Conservation (phyloP, 495 filamentous ascomycete species). For the Penicillium robsamsonii region DNA sequence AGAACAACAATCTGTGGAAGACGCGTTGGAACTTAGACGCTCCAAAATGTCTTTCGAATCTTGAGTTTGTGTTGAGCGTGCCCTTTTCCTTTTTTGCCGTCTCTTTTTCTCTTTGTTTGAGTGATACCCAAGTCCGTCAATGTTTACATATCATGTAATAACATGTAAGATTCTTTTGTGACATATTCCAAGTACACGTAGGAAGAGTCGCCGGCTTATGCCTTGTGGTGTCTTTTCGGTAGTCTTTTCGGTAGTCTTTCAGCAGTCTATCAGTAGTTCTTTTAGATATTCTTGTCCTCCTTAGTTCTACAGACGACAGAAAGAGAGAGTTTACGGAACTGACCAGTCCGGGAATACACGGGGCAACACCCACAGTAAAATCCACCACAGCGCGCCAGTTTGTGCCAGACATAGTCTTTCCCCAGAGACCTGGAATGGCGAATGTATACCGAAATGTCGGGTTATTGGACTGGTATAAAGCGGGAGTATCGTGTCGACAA, state of each 20-base stretch:
- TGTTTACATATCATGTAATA: not conserved
- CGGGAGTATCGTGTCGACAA: conserved; percentile 58
- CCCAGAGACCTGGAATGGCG: conserved; percentile 15
- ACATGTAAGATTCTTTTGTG: not conserved
- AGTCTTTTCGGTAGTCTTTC: too few relatives aligned
- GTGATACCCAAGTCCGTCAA: not conserved
- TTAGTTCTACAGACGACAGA: too few relatives aligned
- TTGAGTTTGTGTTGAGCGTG: not conserved
- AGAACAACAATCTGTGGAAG: not conserved
- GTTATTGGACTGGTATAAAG: conserved; percentile 41
- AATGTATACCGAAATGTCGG: conserved; percentile 54
- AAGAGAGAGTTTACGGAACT: conserved; percentile 49
- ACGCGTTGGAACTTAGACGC: not conserved
- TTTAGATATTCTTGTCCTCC: too few relatives aligned
- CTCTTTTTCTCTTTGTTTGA: not conserved
- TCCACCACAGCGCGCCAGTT: conserved; percentile 67
- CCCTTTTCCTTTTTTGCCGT: too few relatives aligned
- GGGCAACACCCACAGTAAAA: conserved; percentile 61
- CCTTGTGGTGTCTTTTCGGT: too few relatives aligned
- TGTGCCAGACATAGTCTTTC: conserved; percentile 34
- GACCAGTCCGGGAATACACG: conserved; percentile 59
- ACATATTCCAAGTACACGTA: too few relatives aligned
- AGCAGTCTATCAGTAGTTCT: too few relatives aligned
- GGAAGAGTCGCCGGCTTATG: too few relatives aligned
- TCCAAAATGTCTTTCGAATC: not conserved